A percentile compares a stretch with the other conserved stretches of the same genome.
These are phyloP conservation scores for Pythium grandisporangium DNA, from an alignment of 352 stramenopile species.

Conservation along the genomic window DNA sequence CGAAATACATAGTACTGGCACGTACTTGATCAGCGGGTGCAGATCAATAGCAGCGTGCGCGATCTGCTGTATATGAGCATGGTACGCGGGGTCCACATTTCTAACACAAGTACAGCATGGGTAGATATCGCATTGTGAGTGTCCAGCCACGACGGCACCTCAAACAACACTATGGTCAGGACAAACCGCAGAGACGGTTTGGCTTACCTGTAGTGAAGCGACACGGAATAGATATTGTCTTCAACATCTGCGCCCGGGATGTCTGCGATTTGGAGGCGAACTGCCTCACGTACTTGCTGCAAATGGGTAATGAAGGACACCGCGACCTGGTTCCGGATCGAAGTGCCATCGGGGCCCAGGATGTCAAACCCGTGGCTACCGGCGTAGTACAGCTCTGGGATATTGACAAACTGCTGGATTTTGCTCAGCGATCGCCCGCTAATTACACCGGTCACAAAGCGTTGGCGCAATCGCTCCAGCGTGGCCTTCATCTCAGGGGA, in stretches of 20 bases:
- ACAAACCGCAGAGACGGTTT: background rate
- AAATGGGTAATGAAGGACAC: conserved; percentile 64
- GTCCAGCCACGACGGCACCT: too few relatives aligned
- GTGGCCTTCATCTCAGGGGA: conserved; percentile 54
- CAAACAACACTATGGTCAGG: background rate
- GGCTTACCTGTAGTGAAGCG: conserved; percentile 77
- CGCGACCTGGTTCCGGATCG: conserved; percentile 81
- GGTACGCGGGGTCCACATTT: conserved; percentile 36
- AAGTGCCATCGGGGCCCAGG: conserved; percentile 56
- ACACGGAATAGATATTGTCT: conserved; percentile 87
- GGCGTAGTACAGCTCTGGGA: conserved; percentile 85
- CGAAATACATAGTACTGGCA: too few relatives aligned
- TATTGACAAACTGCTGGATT: conserved; percentile 84
- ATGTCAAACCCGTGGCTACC: conserved; percentile 89
- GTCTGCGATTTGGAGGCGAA: conserved; percentile 28
- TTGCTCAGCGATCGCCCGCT: conserved; percentile 80
- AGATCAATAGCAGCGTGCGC: conserved; percentile 24
- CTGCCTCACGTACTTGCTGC: conserved; percentile 38
- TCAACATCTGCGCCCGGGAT: conserved; percentile 72
- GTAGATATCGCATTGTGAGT: too few relatives aligned
- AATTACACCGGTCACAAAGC: conserved; percentile 83
- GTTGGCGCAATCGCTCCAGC: conserved; percentile 64
- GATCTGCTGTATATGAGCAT: conserved; percentile 33
- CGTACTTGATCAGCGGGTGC: conserved; percentile 54
- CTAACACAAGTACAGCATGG: conserved; percentile 13